Percentiles rank a stretch among this genome's conserved stretches.
These are phyloP conservation scores for Kwoniella pini DNA, from an alignment of 768 basidiomycete species.

Conservation along the genomic window DNA sequence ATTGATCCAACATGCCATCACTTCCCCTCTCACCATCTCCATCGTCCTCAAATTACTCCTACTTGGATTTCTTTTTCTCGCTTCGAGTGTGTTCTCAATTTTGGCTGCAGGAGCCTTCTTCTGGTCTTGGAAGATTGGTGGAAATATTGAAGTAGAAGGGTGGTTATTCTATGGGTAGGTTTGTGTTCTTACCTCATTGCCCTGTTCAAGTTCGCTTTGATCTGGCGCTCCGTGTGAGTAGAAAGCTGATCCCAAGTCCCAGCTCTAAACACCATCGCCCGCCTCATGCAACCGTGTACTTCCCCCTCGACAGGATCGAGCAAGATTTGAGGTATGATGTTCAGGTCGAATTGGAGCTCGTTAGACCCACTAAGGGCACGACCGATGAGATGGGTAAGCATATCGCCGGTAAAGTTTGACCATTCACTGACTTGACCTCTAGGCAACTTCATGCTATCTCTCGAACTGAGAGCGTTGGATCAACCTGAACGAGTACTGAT, in stretches of 20 bases:
- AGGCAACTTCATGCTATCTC: conserved; percentile 53
- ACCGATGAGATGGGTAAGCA: conserved; percentile 41
- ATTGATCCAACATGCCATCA: conserved; percentile 37
- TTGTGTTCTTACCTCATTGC: not conserved
- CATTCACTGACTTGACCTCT: not conserved
- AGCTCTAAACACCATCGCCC: conserved; percentile 46
- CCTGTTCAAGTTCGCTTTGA: not conserved
- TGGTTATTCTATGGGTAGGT: conserved; percentile 53
- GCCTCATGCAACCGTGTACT: conserved; percentile 43
- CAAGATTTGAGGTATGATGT: conserved; percentile 52
- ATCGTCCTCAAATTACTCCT: conserved; percentile 42
- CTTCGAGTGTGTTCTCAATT: conserved; percentile 44
- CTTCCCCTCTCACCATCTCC: conserved; percentile 48
- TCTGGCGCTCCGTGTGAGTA: too few relatives aligned
- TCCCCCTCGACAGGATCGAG: conserved; percentile 37
- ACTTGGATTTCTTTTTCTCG: conserved; percentile 33
- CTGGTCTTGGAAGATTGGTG: conserved; percentile 48
- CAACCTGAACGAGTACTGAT: conserved; percentile 29
- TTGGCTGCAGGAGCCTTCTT: conserved; percentile 50
- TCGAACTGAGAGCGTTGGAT: conserved; percentile 38
- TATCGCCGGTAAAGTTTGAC: not conserved
- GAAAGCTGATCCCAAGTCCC: too few relatives aligned
- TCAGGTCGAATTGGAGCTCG: conserved; percentile 52
- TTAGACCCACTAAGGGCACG: conserved; percentile 37
- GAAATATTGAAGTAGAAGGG: conserved; percentile 48